Base-by-base conservation (phyloP, 2,329 filamentous ascomycete species). In the Pseudogymnoascus sp. region DNA sequence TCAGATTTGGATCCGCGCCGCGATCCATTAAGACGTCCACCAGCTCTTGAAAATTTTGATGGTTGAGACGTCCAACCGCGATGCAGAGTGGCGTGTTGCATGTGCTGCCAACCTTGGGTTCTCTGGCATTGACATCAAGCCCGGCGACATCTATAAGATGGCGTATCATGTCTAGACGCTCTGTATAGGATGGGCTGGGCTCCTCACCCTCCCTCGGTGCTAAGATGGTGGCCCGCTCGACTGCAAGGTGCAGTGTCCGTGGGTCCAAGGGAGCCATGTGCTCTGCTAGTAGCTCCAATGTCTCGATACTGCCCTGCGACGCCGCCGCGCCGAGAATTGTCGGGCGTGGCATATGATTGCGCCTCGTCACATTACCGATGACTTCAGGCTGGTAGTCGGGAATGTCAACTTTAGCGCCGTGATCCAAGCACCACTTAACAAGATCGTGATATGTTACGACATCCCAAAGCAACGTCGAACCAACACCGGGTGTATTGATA, bases 251-350 rank as follows among this genome's bases (percentile, higher is more conserved):
- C 37, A 65, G 61, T 16, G 63, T 65, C 25, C 63, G 61, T 60
- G 31, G 63, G 61, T 43, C 63, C 25, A 65, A 57, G 37, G 31
- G 25, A 14, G 63, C 63, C 63, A 60, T 43, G 45, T 4, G 63
- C 37, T 63, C 61, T 28, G 25, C 21, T 21, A 65, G 63, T 31
- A 65, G 61, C 61, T 65, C 63, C n/a, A 65, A 65, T 4, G 61
- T 63, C 23, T 23, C 61, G 19, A 65, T 37, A 14, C 19, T 63
- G 36, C 63, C 45, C 11, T 7, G 13, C 28, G 21, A 25, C 23
- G 63, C 63, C 8, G 37, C 54, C n/a, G 16, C 8, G 8, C 48
- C 63, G 23, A 64, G 63, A 21, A 64, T 34, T 34, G 63, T 16
- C 25, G 3, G 10, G 8, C 8, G 39, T 43, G 39, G 39, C 39